These are phyloP conservation scores for Didymella segeticola DNA, from an alignment of 2,329 filamentous ascomycete species.

Conservation along the genomic window DNA sequence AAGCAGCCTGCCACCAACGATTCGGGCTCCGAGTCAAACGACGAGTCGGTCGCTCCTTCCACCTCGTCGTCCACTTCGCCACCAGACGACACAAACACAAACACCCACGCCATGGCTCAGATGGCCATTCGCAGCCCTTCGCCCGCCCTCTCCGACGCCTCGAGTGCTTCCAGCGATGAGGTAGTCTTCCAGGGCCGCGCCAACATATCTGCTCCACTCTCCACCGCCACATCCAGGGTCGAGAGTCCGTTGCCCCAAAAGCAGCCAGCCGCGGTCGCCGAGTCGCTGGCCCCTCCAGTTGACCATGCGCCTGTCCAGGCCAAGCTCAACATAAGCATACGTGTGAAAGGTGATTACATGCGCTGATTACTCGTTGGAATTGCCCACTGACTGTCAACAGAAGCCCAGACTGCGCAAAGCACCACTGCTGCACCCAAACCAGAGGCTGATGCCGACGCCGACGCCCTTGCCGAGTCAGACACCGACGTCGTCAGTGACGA, in stretches of 20 bases:
- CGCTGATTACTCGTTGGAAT: too few relatives aligned
- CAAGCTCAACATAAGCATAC: conserved; percentile 17
- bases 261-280: conserved; percentile 3
- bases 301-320: conserved; percentile 9
- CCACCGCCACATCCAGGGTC: conserved; percentile 7
- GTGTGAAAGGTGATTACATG: conserved; percentile 9
- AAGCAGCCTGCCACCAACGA: conserved; percentile 13
- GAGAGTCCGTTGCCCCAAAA: conserved; percentile 9
- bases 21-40: conserved; percentile 17
- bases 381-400: not conserved
- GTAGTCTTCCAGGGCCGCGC: conserved; percentile 53
- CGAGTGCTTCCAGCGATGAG: conserved; percentile 63
- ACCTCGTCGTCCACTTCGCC: conserved; percentile 20
- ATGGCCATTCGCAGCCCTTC: conserved; percentile 50
- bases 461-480: conserved; percentile 26
- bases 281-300: conserved; percentile 3
- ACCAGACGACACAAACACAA: conserved; percentile 28
- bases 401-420: not conserved
- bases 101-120: conserved; percentile 34
- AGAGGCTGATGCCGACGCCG: conserved; percentile 4
- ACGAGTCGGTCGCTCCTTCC: conserved; percentile 22
- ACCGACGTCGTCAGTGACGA: conserved; percentile 29
- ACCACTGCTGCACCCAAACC: not conserved
- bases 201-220: conserved; percentile 11
- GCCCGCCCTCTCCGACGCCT: conserved; percentile 32